phyloP scores from a whole-genome alignment of 2,329 filamentous ascomycete genomes.

The Trichophyton simii region DNA sequence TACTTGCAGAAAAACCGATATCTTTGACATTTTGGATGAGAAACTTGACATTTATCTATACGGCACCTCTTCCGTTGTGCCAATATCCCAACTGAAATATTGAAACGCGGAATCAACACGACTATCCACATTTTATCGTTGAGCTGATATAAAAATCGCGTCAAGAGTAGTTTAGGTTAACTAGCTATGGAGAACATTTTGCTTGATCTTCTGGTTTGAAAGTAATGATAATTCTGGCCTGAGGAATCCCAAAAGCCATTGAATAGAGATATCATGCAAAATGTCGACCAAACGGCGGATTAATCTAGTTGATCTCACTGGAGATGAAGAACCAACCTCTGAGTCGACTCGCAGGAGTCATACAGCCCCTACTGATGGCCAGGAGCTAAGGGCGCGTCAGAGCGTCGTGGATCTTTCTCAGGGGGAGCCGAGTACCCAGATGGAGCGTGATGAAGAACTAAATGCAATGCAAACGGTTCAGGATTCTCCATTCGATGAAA shows the following conservation, averaged over 20 bases:
- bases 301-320: conserved; percentile 20
- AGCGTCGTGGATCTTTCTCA: conserved; percentile 24
- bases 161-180: background rate
- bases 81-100: background rate
- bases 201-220: background rate
- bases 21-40: background rate
- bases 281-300: conserved; percentile 7
- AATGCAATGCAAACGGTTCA: conserved; percentile 23
- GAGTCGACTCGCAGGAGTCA: conserved; percentile 9
- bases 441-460: conserved; percentile 27
- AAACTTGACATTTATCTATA: background rate
- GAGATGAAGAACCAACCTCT: conserved; percentile 8
- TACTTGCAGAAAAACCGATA: background rate
- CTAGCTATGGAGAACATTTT: background rate
- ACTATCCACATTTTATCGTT: background rate
- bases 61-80: background rate
- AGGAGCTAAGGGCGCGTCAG: conserved; percentile 20
- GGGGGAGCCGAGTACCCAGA: conserved; percentile 18
- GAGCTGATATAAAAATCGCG: background rate
- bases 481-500: conserved; percentile 25
- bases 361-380: conserved; percentile 9
- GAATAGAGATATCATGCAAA: no score
- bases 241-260: background rate
- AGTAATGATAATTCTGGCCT: background rate
- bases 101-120: background rate